These are phyloP conservation scores for Blastobotrys buckinghamii DNA, from an alignment of 1,139 yeast genomes.

Conservation along the genomic window DNA sequence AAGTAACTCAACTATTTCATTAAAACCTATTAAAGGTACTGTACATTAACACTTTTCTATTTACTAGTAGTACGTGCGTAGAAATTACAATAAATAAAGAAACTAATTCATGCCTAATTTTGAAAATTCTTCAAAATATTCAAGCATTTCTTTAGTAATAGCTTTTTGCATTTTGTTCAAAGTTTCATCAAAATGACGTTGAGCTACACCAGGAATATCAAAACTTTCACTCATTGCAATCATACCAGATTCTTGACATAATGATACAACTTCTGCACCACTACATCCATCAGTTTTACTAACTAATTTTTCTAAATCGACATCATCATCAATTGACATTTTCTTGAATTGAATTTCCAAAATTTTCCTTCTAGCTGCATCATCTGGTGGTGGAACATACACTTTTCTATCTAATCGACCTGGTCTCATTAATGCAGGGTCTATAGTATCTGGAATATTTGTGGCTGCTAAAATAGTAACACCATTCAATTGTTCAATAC, in stretches of 20 bases:
- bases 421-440: slow-evolving; percentile 85
- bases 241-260: slow-evolving; percentile 94
- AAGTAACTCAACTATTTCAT: not conserved
- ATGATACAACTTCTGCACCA: slow-evolving; percentile 89
- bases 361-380: slow-evolving; percentile 69
- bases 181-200: slow-evolving; percentile 68
- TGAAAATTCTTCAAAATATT: slow-evolving; percentile 59
- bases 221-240: slow-evolving; percentile 80
- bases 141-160: slow-evolving; percentile 78
- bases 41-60: no score
- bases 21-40: no score
- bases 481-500: slow-evolving; percentile 89
- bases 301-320: slow-evolving; percentile 51
- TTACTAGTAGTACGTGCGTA: not conserved
- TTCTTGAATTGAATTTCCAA: slow-evolving; percentile 59
- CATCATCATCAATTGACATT: slow-evolving; percentile 41
- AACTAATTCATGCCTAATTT: not conserved
- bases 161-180: slow-evolving; percentile 62
- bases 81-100: not conserved
- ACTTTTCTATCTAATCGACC: slow-evolving; percentile 91
- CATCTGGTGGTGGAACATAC: slow-evolving; percentile 88
- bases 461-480: slow-evolving; percentile 95
- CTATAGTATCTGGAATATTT: slow-evolving; percentile 88
- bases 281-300: slow-evolving; percentile 77
- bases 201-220: slow-evolving; percentile 47